phyloP scores from a whole-genome alignment of 2,329 filamentous ascomycete species.

The Raffaelea deltoideospora region DNA sequence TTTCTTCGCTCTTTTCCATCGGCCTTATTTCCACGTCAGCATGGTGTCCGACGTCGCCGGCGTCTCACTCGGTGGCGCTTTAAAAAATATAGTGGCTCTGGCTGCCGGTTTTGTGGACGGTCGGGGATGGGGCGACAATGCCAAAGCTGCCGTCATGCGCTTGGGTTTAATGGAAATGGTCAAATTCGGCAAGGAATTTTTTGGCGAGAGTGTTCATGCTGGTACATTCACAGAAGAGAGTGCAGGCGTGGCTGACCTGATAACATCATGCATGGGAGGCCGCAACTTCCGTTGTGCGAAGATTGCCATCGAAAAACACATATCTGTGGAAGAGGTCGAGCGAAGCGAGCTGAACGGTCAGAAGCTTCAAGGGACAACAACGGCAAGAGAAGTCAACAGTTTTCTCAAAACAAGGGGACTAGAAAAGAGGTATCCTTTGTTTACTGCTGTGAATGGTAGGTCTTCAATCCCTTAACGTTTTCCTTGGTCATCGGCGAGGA shows the following conservation, averaged over 20 bases:
- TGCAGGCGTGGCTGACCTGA: conserved; percentile 86
- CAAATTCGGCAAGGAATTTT: conserved; percentile 88
- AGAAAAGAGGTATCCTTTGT: conserved; percentile 77
- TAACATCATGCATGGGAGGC: conserved; percentile 84
- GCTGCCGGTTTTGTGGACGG: conserved; percentile 93
- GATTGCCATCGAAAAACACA: conserved; percentile 64
- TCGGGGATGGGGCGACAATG: conserved; percentile 94
- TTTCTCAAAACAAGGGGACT: conserved; percentile 68
- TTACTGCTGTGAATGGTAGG: conserved; percentile 64
- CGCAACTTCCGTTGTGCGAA: conserved; percentile 91
- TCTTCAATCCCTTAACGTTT: neutral
- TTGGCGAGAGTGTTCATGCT: conserved; percentile 63
- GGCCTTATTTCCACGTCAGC: conserved; percentile 93
- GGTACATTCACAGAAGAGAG: conserved; percentile 95
- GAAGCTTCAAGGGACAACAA: conserved; percentile 88
- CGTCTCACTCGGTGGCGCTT: conserved; percentile 80
- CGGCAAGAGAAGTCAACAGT: conserved; percentile 77
- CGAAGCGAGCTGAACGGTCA: conserved; percentile 84
- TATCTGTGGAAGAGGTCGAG: conserved; percentile 78
- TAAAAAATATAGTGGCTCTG: conserved; percentile 94
- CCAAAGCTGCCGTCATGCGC: conserved; percentile 96
- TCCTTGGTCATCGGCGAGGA: no score
- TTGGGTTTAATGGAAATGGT: conserved; percentile 94
- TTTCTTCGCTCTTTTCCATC: conserved; percentile 78
- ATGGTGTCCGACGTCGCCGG: conserved; percentile 93